Evolutionary conservation across 1,284 basidiomycete species (phyloP).

Genomic region (Cerrena zonata): DNA sequence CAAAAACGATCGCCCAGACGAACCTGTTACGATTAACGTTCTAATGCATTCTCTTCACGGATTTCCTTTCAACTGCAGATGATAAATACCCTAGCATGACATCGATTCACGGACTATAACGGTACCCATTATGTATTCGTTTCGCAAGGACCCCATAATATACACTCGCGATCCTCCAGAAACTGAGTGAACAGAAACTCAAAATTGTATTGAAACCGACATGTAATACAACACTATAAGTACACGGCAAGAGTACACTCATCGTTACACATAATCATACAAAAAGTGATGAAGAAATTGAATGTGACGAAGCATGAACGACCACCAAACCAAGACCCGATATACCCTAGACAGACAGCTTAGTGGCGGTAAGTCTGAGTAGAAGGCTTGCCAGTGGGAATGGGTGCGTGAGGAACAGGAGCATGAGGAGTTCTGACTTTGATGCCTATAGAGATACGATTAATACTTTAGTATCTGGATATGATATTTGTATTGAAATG

Average conservation of each 20-base stretch:
- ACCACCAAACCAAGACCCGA: neutral
- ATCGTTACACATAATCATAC: neutral
- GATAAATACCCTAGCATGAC: neutral
- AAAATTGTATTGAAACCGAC: neutral
- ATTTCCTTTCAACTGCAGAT: neutral
- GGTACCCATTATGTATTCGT: neutral
- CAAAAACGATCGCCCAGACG: neutral
- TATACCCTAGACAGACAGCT: neutral
- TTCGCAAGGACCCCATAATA: neutral
- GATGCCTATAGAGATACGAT: constrained; percentile 45
- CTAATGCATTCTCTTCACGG: neutral
- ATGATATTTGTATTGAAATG: too few species aligned
- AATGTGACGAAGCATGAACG: neutral
- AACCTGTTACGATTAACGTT: neutral
- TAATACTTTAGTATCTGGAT: too few species aligned
- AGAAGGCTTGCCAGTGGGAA: constrained; percentile 50
- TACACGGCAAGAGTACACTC: neutral
- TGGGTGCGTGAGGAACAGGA: constrained; percentile 63
- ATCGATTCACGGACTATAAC: neutral
- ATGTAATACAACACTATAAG: neutral
- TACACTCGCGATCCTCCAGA: too few species aligned
- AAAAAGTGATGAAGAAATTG: neutral
- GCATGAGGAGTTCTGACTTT: constrained; percentile 60
- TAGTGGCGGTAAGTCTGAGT: constrained; percentile 35
- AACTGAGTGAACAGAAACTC: too few species aligned